Percentiles rank a stretch among this genome's conserved stretches.
Evolutionary conservation across 1,139 yeast genomes (phyloP).

Genomic region (Arxiozyma telluris): DNA sequence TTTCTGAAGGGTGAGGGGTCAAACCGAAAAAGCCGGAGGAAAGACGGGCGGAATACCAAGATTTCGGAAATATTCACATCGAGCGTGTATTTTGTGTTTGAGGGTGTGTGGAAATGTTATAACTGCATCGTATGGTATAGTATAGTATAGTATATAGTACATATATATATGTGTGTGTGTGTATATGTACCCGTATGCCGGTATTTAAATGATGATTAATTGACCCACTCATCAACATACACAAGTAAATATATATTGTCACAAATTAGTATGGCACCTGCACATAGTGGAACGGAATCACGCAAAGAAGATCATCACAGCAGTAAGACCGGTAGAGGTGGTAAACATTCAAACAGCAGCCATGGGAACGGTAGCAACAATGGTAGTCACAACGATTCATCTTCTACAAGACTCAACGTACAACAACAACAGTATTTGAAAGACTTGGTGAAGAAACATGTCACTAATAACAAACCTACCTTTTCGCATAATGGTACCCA

Average conservation of each 20-base stretch:
- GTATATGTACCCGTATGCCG: no score
- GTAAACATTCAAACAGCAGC: not conserved
- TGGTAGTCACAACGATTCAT: not conserved
- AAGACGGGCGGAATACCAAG: no score
- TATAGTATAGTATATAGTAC: no score
- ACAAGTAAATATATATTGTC: not conserved
- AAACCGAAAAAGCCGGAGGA: not conserved
- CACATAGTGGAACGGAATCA: constrained; percentile 24
- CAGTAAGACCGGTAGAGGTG: not conserved
- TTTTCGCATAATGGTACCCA: not conserved
- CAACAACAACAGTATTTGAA: constrained; percentile 30
- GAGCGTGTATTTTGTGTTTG: no score
- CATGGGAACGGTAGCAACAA: not conserved
- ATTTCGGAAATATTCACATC: no score
- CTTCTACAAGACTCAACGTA: constrained; percentile 19
- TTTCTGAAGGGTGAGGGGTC: no score
- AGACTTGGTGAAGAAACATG: constrained; percentile 22
- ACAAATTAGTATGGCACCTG: not conserved
- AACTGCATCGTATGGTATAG: no score
- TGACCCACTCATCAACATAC: no score
- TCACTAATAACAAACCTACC: constrained; percentile 27
- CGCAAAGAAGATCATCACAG: constrained; percentile 8
- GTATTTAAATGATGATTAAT: no score
- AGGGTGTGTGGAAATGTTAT: not conserved
- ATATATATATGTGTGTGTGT: no score